These are phyloP conservation scores for Exserohilum turcica DNA, from an alignment of 2,329 filamentous ascomycete genomes.

Conservation along the genomic window DNA sequence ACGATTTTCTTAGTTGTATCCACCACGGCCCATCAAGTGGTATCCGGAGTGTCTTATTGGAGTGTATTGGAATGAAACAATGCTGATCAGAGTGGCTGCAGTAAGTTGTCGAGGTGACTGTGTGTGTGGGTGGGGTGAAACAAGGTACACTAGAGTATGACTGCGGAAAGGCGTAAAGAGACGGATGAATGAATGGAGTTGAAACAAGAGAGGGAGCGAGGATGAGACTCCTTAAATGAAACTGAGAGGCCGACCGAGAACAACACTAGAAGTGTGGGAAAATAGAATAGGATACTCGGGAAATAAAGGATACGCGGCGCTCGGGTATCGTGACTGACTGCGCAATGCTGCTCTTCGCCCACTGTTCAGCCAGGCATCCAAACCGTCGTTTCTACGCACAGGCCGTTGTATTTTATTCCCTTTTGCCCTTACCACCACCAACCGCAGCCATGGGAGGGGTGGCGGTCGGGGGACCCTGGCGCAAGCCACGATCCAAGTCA, in stretches of 20 bases:
- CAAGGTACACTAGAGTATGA: constrained; percentile 19
- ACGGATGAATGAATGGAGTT: constrained; percentile 15
- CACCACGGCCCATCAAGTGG: no score
- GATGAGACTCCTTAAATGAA: constrained; percentile 22
- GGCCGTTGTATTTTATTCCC: constrained; percentile 9
- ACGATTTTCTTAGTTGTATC: no score
- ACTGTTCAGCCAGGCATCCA: constrained; percentile 24
- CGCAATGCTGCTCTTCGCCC: constrained; percentile 15
- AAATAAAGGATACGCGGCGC: no score
- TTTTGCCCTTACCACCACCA: constrained; percentile 13
- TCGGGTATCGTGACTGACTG: constrained; percentile 16
- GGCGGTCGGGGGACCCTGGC: constrained; percentile 19
- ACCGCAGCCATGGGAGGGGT: constrained; percentile 21
- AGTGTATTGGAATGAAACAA: constrained; percentile 7
- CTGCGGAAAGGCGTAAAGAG: constrained; percentile 5
- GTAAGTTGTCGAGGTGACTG: neutral
- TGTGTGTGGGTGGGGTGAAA: constrained; percentile 8
- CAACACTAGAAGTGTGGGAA: constrained; percentile 9
- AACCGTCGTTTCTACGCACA: constrained; percentile 42
- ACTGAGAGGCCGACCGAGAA: constrained; percentile 9
- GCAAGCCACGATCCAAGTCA: constrained; percentile 22
- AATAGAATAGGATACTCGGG: constrained; percentile 9
- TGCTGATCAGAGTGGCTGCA: constrained; percentile 1
- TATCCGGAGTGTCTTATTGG: constrained; percentile 23
- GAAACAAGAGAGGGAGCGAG: constrained; percentile 16